These are phyloP conservation scores for Phytophthora kernoviae DNA, from an alignment of 352 stramenopile genomes.

Conservation along the genomic window DNA sequence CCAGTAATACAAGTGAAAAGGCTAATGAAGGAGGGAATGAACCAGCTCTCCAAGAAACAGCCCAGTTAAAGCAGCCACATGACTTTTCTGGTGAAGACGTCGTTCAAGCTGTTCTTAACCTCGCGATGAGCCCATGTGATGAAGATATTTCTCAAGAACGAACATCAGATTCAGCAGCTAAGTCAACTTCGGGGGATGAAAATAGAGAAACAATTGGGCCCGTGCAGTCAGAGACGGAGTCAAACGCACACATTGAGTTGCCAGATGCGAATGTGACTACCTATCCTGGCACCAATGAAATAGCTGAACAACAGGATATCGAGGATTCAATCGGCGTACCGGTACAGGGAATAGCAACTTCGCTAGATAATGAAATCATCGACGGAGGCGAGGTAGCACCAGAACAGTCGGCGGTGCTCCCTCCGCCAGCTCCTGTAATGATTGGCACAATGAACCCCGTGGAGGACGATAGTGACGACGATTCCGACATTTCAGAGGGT, in stretches of 20 bases:
- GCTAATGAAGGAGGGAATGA: neutral
- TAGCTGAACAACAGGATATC: too few species aligned
- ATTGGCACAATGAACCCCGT: constrained; percentile 39
- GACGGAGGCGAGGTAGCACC: neutral
- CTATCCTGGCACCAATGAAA: too few species aligned
- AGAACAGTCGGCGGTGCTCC: neutral
- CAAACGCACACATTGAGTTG: too few species aligned
- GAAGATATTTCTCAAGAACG: constrained; percentile 1
- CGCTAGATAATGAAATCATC: neutral
- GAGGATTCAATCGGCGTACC: too few species aligned
- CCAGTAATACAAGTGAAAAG: neutral
- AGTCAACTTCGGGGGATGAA: neutral
- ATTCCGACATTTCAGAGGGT: constrained; percentile 35
- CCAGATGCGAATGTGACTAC: too few species aligned
- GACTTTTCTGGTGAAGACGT: constrained; percentile 15
- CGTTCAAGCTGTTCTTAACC: constrained; percentile 26
- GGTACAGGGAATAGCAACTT: neutral
- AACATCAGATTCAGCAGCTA: neutral
- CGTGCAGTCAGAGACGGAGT: neutral
- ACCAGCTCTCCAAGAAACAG: neutral
- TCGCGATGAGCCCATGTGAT: constrained; percentile 8
- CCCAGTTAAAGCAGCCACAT: neutral
- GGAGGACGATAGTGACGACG: constrained; percentile 23
- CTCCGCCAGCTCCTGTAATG: constrained; percentile 31
- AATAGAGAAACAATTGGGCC: neutral